A percentile compares a stretch with the other conserved stretches of the same genome.
phyloP scores from a whole-genome alignment of 371 early-diverging fungal genomes.

The Circinella umbellata region DNA sequence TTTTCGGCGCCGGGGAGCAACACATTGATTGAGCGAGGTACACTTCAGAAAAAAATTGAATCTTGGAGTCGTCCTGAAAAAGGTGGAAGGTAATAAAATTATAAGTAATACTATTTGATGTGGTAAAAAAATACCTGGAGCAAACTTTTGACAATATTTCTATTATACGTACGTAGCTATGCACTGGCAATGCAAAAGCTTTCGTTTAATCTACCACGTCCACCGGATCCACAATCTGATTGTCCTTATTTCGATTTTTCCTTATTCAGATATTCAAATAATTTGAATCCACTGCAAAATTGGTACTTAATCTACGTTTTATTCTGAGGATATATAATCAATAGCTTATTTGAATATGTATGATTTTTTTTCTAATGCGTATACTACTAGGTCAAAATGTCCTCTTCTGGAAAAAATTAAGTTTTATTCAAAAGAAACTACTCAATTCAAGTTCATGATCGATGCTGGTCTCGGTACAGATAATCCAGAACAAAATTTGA shows the following conservation, averaged over 20 bases:
- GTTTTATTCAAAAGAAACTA: neutral
- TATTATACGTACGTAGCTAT: neutral
- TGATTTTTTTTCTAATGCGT: too few species aligned
- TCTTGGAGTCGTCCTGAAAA: neutral
- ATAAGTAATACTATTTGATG: too few species aligned
- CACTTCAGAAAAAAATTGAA: neutral
- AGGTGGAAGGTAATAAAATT: neutral
- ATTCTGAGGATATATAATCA: too few species aligned
- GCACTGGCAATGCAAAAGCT: neutral
- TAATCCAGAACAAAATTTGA: neutral
- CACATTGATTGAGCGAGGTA: neutral
- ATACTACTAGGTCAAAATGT: neutral
- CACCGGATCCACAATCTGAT: neutral
- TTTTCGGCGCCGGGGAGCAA: neutral
- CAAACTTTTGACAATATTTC: too few species aligned
- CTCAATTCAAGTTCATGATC: neutral
- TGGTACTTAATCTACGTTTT: neutral
- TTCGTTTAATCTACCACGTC: neutral
- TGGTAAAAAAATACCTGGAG: neutral
- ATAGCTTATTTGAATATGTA: too few species aligned
- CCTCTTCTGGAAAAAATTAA: neutral
- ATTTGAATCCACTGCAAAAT: neutral
- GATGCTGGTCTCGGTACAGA: neutral
- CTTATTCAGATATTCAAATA: neutral
- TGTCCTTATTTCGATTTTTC: constrained; percentile 1